phyloP scores from a whole-genome alignment of 2,329 filamentous ascomycete genomes.

The Sarocladium kiliense region DNA sequence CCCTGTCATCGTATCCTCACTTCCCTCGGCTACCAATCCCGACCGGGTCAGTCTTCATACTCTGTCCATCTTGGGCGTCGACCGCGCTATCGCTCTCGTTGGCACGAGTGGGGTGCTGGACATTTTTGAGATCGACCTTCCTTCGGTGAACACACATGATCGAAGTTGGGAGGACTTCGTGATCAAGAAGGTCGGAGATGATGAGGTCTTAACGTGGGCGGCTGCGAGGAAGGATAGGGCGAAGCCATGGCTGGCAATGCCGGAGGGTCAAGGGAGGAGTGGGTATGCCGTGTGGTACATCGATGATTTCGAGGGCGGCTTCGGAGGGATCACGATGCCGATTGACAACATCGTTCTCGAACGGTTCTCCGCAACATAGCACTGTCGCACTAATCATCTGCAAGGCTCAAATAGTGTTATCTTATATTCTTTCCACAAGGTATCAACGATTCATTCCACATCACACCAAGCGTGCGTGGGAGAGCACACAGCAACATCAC shows the following conservation, averaged over 20 bases:
- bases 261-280: neutral
- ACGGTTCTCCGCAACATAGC: neutral
- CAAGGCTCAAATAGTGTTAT: too few species aligned
- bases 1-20: neutral
- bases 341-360: slow-evolving; percentile 3
- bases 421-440: too few species aligned
- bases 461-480: too few species aligned
- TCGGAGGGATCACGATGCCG: neutral
- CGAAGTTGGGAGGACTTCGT: neutral
- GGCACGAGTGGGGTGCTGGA: neutral
- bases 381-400: too few species aligned
- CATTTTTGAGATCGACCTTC: neutral
- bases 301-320: slow-evolving; percentile 5
- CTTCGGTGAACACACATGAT: neutral
- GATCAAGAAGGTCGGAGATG: neutral
- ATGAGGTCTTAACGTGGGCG: neutral
- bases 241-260: slow-evolving; percentile 1
- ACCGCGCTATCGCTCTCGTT: neutral
- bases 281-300: neutral
- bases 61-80: neutral
- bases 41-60: slow-evolving; percentile 1
- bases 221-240: neutral
- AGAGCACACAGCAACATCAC: too few species aligned
- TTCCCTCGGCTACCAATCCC: neutral
- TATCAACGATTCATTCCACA: too few species aligned